Base-by-base conservation (phyloP, 78 protist genomes). In the Polysphondylium violaceum region DNA sequence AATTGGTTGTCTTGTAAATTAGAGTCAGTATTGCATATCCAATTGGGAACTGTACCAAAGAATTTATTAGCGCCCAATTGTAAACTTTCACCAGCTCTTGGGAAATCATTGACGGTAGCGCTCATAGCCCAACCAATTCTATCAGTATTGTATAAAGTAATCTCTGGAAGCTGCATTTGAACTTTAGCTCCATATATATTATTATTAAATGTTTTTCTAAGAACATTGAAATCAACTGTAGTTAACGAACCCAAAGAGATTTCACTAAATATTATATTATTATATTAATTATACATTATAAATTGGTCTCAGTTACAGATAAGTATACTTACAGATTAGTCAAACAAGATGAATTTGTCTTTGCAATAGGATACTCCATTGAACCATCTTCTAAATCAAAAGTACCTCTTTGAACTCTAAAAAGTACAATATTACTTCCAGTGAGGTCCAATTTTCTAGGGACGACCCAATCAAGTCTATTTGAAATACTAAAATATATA, bases 81-180 rank as follows among this genome's bases (percentile, higher is more conserved):
- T 47, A 47, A 47, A 47, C 53, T 47, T 11, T 47, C 53, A 8
- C 53, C 53, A 47, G 23, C 53, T 47, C 53, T 47, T 47, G 53
- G 11, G 11, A 11, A 47, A 47, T 47, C 53, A 14, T 47, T 11
- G 11, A 47, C 53, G 11, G 53, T 47, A 8, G 53, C 53, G 53
- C 53, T 47, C 53, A 8, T 47, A 47, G 53, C 53, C 53, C 53
- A 47, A 11, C 53, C 53, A 47, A 47, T 47, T 47, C 53, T 47
- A 47, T 47, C 53, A 11, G 53, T 47, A 11, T 47, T 11, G 53
- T 47, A 47, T 47, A 47, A 47, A 14, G 53, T 47, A 47, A 47
- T 47, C 53, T 47, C 53, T 47, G 53, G 53, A 47, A 47, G 53
- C 53, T 47, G 53, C 53, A 47, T 47, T 47, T 47, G 53, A 47